phyloP scores from a whole-genome alignment of 805 yeast species.

The Saccharomycopsis guyanensis region DNA sequence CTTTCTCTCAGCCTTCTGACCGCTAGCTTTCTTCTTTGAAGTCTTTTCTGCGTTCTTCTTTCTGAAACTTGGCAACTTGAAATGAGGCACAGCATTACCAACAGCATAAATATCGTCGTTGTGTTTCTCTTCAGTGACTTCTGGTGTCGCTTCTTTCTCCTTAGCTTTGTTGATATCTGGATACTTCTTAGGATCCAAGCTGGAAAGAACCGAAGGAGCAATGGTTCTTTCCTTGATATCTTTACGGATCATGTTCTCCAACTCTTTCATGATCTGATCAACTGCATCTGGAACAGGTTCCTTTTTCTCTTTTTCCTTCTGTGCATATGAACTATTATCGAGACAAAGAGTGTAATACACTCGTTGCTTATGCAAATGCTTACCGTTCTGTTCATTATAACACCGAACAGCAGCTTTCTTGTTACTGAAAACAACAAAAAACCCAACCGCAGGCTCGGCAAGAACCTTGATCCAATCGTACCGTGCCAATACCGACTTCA shows the following conservation, averaged over 20 bases:
- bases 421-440: constrained; percentile 61
- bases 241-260: constrained; percentile 52
- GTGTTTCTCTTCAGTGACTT: background rate
- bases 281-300: constrained; percentile 39
- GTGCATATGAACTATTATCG: constrained; percentile 17
- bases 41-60: constrained; percentile 20
- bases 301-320: constrained; percentile 20
- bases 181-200: constrained; percentile 50
- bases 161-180: constrained; percentile 37
- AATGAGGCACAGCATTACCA: constrained; percentile 15
- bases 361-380: constrained; percentile 27
- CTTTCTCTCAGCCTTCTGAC: constrained; percentile 22
- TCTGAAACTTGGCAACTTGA: constrained; percentile 24
- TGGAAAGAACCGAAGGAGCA: constrained; percentile 59
- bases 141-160: constrained; percentile 22
- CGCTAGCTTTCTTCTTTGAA: constrained; percentile 12
- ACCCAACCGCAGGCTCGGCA: constrained; percentile 52
- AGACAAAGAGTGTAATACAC: constrained; percentile 12
- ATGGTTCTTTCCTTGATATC: constrained; percentile 69
- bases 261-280: constrained; percentile 50
- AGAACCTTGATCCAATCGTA: constrained; percentile 63
- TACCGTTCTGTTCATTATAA: constrained; percentile 54
- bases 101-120: constrained; percentile 14
- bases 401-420: constrained; percentile 52
- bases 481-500: constrained; percentile 48